Base-by-base conservation (phyloP, 176 grass and related monocot genomes). In the Raddia guianensis region DNA sequence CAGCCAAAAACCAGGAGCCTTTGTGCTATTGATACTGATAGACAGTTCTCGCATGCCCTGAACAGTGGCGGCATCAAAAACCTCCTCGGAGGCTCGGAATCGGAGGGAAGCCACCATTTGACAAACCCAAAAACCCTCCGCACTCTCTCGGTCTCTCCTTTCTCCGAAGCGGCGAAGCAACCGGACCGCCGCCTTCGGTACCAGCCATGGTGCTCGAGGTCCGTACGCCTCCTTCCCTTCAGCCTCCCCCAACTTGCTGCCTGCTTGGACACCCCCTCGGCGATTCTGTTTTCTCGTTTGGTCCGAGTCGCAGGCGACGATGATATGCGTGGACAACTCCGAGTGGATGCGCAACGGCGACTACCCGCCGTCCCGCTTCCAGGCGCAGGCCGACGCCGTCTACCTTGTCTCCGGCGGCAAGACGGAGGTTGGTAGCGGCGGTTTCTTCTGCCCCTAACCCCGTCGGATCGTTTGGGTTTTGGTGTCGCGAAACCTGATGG, bases 341-440 rank as follows among this genome's bases (percentile, higher is more conserved):
- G 83, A 94, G 83, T 91, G 92, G 92, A 87, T 85, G 89, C 66
- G 92, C 13, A 94, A 94, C 18, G 77, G 77, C 55, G 92, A 94
- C 61, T 89, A 91, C 45, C 13, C 18, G 7, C 83, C 86, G 5
- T 79, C 67, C 14, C 62, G 86, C 18, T 71, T 89, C 54, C 63
- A 72, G n/a, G 89, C 81, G 53, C 86, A 94, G 55, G 15, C 58
- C 45, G 49, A 87, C 42, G 86, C 86, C 51, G 12, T 86, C 63
- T 66, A 75, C 75, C 49, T 91, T 47, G 49, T 91, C 9, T 85
- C 55, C 52, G 83, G 49, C n/a, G 54, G 71, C 6, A 94, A 91
- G 76, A 79, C 49, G 10, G 54, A 89, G 92, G 92, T 91, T 11
- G 0, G 11, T 61, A 7, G 1, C 15, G 4, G 37, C 13, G 5